These are phyloP conservation scores for Cercophora newfieldiana DNA, from an alignment of 495 filamentous ascomycete genomes.

Conservation along the genomic window DNA sequence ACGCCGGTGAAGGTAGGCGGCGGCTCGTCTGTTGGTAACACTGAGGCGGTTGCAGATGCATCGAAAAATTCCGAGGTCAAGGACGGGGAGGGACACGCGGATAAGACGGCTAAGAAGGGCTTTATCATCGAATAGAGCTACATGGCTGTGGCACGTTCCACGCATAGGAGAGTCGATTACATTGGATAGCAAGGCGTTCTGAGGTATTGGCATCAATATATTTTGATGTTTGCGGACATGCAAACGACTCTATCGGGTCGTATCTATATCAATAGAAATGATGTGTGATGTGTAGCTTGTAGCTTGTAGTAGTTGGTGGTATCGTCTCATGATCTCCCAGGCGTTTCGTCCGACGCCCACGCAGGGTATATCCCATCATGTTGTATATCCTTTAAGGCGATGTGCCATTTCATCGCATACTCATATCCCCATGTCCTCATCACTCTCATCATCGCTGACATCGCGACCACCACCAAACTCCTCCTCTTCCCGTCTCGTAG, in stretches of 20 bases:
- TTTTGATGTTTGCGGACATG: background rate
- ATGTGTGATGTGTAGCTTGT: background rate
- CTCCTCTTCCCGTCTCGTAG: conserved; percentile 55
- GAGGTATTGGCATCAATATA: background rate
- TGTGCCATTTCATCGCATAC: background rate
- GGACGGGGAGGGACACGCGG: background rate
- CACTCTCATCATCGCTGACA: conserved; percentile 33
- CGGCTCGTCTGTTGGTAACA: background rate
- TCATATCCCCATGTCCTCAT: conserved; percentile 31
- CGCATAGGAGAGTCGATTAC: background rate
- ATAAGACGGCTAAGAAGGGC: conserved; percentile 20
- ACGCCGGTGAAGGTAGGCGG: background rate
- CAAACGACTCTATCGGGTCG: background rate
- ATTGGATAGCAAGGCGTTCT: conserved; percentile 8
- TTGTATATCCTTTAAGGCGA: background rate
- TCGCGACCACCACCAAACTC: conserved; percentile 39
- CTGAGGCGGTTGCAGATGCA: background rate
- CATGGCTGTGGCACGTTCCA: background rate
- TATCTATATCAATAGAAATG: background rate
- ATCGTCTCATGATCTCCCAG: background rate
- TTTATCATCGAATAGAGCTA: conserved; percentile 18
- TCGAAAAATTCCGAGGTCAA: background rate
- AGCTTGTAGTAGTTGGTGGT: background rate
- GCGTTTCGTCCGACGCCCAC: background rate
- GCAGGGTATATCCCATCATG: background rate